Conservation (phyloP, 116 monocot species). For the Posidonia oceanica region DNA sequence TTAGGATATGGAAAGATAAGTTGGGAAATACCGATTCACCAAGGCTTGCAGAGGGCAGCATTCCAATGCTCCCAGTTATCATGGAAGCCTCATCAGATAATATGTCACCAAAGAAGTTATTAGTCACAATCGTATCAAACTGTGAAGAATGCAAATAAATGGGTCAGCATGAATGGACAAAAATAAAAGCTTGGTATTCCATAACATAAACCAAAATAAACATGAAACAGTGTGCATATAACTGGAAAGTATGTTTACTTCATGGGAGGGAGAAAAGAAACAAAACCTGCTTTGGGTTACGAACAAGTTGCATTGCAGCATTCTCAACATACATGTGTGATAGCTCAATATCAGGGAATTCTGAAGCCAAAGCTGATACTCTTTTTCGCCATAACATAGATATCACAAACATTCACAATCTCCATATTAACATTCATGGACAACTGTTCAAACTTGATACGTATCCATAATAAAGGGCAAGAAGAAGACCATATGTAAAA, state of each 20-base stretch:
- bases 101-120: constrained; percentile 98
- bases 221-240: too few relatives aligned
- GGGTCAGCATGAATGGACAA: not conserved
- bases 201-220: not conserved
- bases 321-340: constrained; percentile 96
- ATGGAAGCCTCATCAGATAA: constrained; percentile 98
- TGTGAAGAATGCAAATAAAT: constrained; percentile 20
- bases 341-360: constrained; percentile 72
- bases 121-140: constrained; percentile 96
- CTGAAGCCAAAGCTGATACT: constrained; percentile 45
- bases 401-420: not conserved
- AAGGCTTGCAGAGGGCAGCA: constrained; percentile 96
- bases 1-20: too few relatives aligned
- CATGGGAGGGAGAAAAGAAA: not conserved
- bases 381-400: constrained; percentile 93
- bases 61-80: constrained; percentile 97
- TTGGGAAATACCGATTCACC: constrained; percentile 56
- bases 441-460: too few relatives aligned
- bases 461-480: too few relatives aligned
- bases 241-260: too few relatives aligned
- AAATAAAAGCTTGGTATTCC: not conserved
- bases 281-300: constrained; percentile 82
- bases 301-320: constrained; percentile 96
- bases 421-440: not conserved
- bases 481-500: too few relatives aligned